These are phyloP conservation scores for Balansia obtecta DNA, from an alignment of 2,329 filamentous ascomycete species.

Conservation along the genomic window DNA sequence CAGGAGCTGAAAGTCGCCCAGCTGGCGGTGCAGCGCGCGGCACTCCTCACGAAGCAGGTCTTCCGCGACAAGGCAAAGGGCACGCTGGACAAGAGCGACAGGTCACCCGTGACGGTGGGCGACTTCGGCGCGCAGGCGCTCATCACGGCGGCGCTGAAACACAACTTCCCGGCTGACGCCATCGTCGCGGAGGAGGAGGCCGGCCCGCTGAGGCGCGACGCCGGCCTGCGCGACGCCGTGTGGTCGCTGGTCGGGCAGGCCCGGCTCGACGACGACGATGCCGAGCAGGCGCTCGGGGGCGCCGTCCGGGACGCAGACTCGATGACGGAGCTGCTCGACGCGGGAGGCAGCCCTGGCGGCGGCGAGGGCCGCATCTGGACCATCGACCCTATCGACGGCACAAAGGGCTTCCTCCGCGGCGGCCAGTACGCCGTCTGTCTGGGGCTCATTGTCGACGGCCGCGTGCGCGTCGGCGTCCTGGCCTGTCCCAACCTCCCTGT, in stretches of 20 bases:
- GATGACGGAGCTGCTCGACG: slow-evolving; percentile 56
- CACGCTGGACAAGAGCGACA: slow-evolving; percentile 81
- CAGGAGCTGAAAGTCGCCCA: slow-evolving; percentile 75
- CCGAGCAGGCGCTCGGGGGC: slow-evolving; percentile 58
- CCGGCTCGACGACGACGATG: slow-evolving; percentile 44
- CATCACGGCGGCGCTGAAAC: slow-evolving; percentile 80
- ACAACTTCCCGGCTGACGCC: slow-evolving; percentile 81
- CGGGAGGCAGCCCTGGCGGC: slow-evolving; percentile 59
- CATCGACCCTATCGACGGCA: slow-evolving; percentile 94
- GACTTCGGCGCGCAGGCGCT: slow-evolving; percentile 96
- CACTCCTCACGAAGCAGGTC: slow-evolving; percentile 40
- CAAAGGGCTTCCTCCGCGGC: slow-evolving; percentile 90
- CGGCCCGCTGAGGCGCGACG: slow-evolving; percentile 60
- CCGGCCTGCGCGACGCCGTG: slow-evolving; percentile 52
- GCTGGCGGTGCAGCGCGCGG: slow-evolving; percentile 73
- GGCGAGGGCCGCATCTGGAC: slow-evolving; percentile 77
- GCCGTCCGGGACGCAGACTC: slow-evolving; percentile 49
- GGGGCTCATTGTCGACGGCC: slow-evolving; percentile 80
- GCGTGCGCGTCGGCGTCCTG: slow-evolving; percentile 87
- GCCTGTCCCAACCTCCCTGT: slow-evolving; percentile 92
- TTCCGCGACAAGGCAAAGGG: slow-evolving; percentile 82
- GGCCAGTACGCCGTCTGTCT: slow-evolving; percentile 96
- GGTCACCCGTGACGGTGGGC: slow-evolving; percentile 92
- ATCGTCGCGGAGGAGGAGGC: slow-evolving; percentile 96
- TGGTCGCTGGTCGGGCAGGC: slow-evolving; percentile 72